A percentile compares a stretch with the other conserved stretches of the same genome.
These are phyloP conservation scores for Delitschia confertaspora DNA, from an alignment of 495 filamentous ascomycete species.

Conservation along the genomic window DNA sequence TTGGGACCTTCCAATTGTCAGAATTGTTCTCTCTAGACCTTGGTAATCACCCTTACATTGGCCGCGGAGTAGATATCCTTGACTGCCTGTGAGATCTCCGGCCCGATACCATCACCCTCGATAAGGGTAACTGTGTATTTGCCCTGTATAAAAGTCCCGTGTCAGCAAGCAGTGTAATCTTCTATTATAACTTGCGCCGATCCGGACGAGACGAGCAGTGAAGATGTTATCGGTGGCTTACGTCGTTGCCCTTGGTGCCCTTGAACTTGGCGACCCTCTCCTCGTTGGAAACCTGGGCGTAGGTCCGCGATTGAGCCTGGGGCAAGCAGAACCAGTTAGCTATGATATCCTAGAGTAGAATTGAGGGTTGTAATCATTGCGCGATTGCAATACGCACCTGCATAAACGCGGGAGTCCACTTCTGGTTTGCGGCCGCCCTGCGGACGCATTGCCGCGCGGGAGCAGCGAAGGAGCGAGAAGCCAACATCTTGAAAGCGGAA, in stretches of 20 bases:
- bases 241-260: conserved; percentile 78
- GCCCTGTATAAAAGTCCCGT: conserved; percentile 49
- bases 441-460: conserved; percentile 51
- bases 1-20: conserved; percentile 55
- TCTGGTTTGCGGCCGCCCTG: conserved; percentile 40
- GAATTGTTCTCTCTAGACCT: too few species aligned
- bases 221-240: conserved; percentile 41
- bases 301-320: conserved; percentile 35
- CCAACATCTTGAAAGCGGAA: conserved; percentile 46
- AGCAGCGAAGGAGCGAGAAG: conserved; percentile 47
- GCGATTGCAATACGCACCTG: conserved; percentile 39
- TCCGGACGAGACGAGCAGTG: background rate
- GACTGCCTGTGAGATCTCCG: conserved; percentile 92
- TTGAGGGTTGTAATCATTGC: background rate
- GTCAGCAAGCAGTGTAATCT: conserved; percentile 5
- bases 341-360: background rate
- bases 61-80: conserved; percentile 97
- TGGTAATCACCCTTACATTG: conserved; percentile 54
- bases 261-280: conserved; percentile 87
- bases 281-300: conserved; percentile 44
- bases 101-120: conserved; percentile 97
- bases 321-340: background rate
- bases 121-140: conserved; percentile 94
- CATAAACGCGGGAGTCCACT: conserved; percentile 41
- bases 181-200: conserved; percentile 1